Evolutionary conservation across 208 protist genomes (phyloP), one percentile per base, ranked within the genome.

Genomic region (Crithidia mellificae): DNA sequence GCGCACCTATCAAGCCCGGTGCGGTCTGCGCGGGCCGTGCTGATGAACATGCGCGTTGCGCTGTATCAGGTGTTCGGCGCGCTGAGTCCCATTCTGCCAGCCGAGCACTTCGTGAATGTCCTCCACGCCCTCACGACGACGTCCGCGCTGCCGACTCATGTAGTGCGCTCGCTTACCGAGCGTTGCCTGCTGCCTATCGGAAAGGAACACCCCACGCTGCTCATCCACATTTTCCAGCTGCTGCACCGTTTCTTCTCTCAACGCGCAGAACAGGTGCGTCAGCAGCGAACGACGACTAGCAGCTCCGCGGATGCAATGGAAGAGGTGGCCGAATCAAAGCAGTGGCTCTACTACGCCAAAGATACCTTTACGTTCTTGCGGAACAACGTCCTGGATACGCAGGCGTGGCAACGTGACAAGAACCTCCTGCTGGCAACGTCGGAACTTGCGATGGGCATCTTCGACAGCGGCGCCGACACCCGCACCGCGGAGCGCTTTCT

Each of bases 21-120:
- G 12, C 29, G 75, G 22, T 36, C 34, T 14, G 79, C 87, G 9
- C 76, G 85, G 34, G 30, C 55, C 6, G 38, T 54, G 12, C 72
- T 95, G 5, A 64, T 77, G 63, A 77, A 75, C 55, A 74, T 91
- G 3, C 90, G 90, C 11, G 51, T 85, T 19, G 49, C 75, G 27
- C 20, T 92, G 17, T 95, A 95, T 56, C 85, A 95, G 41, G 53
- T 91, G 1, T 76, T 92, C 38, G 88, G 84, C 11, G 39, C 72
- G 6, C 54, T 94, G 32, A 75, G 80, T 46, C 56, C 76, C 7
- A 83, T 87, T 57, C 44, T 91, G 43, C 78, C 83, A 20, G 72
- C 64, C 2, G 79, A 80, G 43, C 54, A 69, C 15, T 76, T 90
- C 58, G 62, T 46, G 8, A 70, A 63, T 12, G 72, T 91, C 52